These are phyloP conservation scores for Schizophyllum commune DNA, from an alignment of 1,284 basidiomycete genomes.

Conservation along the genomic window DNA sequence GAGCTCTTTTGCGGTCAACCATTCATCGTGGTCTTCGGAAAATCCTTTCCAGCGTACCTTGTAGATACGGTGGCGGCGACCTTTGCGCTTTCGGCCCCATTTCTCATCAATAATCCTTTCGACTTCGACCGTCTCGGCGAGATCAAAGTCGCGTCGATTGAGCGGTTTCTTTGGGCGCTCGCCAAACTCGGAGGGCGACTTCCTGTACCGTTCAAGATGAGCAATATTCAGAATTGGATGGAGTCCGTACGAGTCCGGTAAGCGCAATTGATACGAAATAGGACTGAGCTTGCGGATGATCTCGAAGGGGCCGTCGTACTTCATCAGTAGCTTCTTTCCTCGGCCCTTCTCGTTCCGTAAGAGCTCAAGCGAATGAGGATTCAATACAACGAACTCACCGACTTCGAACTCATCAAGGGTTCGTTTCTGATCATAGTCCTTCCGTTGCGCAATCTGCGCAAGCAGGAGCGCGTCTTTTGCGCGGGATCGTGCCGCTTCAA, in stretches of 20 bases:
- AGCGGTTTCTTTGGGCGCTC: background rate
- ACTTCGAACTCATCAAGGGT: conserved; percentile 16
- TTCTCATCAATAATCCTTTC: conserved; percentile 10
- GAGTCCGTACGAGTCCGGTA: conserved; percentile 5
- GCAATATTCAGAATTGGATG: conserved; percentile 7
- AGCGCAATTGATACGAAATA: conserved; percentile 5
- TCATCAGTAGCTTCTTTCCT: conserved; percentile 7
- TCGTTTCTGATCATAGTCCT: conserved; percentile 16
- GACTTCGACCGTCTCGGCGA: conserved; percentile 8
- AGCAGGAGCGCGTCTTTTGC: conserved; percentile 18
- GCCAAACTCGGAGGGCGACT: conserved; percentile 4
- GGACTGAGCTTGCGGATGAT: conserved; percentile 5
- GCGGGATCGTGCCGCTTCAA: conserved; percentile 9
- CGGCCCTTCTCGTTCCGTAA: conserved; percentile 7
- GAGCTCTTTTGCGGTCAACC: conserved; percentile 1
- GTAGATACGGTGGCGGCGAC: background rate
- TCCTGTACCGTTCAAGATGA: conserved; percentile 3
- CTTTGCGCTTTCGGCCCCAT: background rate
- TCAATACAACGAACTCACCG: conserved; percentile 18
- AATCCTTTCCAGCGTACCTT: conserved; percentile 5
- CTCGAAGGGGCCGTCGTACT: conserved; percentile 10
- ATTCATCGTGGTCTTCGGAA: conserved; percentile 3
- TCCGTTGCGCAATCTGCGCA: conserved; percentile 15
- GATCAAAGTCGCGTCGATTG: conserved; percentile 8
- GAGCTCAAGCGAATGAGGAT: conserved; percentile 15